A percentile compares a stretch with the other conserved stretches of the same genome.
Conservation (phyloP, 2,329 filamentous ascomycete genomes). For the Incumbomyces delicatus region DNA sequence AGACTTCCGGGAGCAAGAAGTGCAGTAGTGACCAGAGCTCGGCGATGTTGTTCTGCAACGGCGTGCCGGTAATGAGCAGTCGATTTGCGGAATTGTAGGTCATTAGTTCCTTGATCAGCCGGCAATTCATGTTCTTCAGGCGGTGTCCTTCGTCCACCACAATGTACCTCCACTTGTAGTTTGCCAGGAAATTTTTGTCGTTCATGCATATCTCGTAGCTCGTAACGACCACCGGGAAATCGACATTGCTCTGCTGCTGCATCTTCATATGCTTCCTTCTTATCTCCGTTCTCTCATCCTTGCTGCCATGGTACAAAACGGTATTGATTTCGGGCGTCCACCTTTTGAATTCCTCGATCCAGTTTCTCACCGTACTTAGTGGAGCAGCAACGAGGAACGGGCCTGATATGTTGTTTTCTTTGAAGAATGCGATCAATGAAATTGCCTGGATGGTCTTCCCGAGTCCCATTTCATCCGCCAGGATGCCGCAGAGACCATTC, state of each 20-base stretch:
- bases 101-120: constrained; percentile 77
- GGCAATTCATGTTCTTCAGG: constrained; percentile 93
- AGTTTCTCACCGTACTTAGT: constrained; percentile 84
- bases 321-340: constrained; percentile 88
- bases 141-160: constrained; percentile 98
- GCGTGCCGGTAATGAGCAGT: constrained; percentile 87
- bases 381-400: constrained; percentile 88
- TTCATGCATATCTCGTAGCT: constrained; percentile 94
- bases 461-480: constrained; percentile 90
- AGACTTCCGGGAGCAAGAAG: constrained; percentile 85
- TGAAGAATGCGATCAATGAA: constrained; percentile 71
- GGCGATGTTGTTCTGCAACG: constrained; percentile 87
- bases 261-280: constrained; percentile 60
- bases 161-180: constrained; percentile 93
- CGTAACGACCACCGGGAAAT: constrained; percentile 87
- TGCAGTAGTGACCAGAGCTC: constrained; percentile 93
- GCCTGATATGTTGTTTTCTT: constrained; percentile 78
- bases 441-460: constrained; percentile 92
- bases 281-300: constrained; percentile 66
- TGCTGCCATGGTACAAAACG: constrained; percentile 80
- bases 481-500: constrained; percentile 82
- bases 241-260: constrained; percentile 53
- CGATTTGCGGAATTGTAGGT: constrained; percentile 84
- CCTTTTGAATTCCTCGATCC: constrained; percentile 84
- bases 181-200: constrained; percentile 69